phyloP scores from a whole-genome alignment of 805 yeast species.

The Wickerhamomyces alni region DNA sequence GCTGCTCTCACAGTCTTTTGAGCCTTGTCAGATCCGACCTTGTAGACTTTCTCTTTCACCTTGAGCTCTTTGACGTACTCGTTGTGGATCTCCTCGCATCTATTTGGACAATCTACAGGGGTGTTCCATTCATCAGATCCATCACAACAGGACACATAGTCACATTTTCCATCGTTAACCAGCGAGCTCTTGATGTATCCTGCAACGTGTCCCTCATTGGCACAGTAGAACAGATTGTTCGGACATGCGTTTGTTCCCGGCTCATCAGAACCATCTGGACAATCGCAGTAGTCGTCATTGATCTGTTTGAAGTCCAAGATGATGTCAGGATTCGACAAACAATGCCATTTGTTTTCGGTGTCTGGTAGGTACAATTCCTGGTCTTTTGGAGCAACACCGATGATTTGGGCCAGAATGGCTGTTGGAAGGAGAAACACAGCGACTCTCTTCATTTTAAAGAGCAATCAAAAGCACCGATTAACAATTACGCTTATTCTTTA shows the following conservation, averaged over 20 bases:
- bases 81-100: slow-evolving; percentile 24
- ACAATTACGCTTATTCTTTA: too few relatives aligned
- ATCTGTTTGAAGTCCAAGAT: slow-evolving; percentile 53
- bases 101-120: slow-evolving; percentile 19
- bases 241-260: slow-evolving; percentile 90
- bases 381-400: slow-evolving; percentile 20
- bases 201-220: slow-evolving; percentile 64
- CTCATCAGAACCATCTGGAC: slow-evolving; percentile 97
- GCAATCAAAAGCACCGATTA: too few relatives aligned
- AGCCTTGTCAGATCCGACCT: slow-evolving; percentile 16
- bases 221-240: slow-evolving; percentile 58
- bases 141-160: slow-evolving; percentile 85
- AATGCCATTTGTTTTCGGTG: slow-evolving; percentile 53
- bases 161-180: slow-evolving; percentile 90
- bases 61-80: slow-evolving; percentile 9
- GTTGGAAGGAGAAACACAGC: background rate
- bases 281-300: slow-evolving; percentile 90
- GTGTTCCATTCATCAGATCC: slow-evolving; percentile 73
- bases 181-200: slow-evolving; percentile 56
- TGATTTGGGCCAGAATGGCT: background rate
- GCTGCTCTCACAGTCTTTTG: slow-evolving; percentile 17
- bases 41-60: slow-evolving; percentile 8
- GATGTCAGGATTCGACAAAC: slow-evolving; percentile 64
- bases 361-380: slow-evolving; percentile 46
- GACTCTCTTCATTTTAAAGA: background rate